Evolutionary conservation across 306 rosid species (phyloP).

Genomic region (apple (Malus domestica)): ASM211411v1 NC_041794.1:19624001-19624500

Average conservation of each 20-base stretch:
- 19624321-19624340: slow-evolving; percentile 40
- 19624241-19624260: not conserved
- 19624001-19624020: not conserved
- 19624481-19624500: slow-evolving; percentile 23
- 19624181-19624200: not conserved
- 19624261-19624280: not conserved
- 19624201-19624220: not conserved
- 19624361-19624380: slow-evolving; percentile 25
- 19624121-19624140: not conserved
- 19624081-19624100: not conserved
- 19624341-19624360: slow-evolving; percentile 26
- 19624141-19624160: not conserved
- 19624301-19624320: slow-evolving; percentile 40
- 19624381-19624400: slow-evolving; percentile 58
- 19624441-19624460: slow-evolving; percentile 17
- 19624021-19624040: not conserved
- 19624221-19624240: not conserved
- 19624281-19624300: not conserved
- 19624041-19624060: not conserved
- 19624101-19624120: no score
- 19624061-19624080: no score
- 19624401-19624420: slow-evolving; percentile 25
- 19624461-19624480: slow-evolving; percentile 17
- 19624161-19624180: not conserved
- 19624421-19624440: slow-evolving; percentile 25